A percentile compares a stretch with the other conserved stretches of the same genome.
phyloP scores from a whole-genome alignment of 2,329 filamentous ascomycete species.

The Mycosphaerella sp. region DNA sequence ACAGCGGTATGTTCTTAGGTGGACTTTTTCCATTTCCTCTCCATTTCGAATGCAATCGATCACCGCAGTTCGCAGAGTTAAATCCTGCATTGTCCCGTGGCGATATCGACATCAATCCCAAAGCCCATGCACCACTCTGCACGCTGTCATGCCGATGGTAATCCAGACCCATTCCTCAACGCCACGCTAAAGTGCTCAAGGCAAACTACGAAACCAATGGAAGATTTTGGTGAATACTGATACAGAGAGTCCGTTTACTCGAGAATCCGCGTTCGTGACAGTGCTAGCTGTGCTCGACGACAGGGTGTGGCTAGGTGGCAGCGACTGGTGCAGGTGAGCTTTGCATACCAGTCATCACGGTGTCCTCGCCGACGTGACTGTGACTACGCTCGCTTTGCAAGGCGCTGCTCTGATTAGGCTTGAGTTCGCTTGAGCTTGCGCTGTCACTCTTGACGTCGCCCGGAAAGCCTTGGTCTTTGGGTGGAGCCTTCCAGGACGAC shows the following conservation, averaged over 20 bases:
- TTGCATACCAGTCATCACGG: conserved; percentile 29
- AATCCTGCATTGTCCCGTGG: background rate
- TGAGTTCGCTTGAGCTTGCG: conserved; percentile 49
- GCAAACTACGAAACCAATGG: background rate
- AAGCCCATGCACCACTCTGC: background rate
- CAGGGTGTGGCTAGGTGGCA: background rate
- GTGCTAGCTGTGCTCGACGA: background rate
- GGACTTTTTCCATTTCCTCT: background rate
- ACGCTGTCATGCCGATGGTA: background rate
- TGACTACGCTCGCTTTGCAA: conserved; percentile 54
- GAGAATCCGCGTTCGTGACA: background rate
- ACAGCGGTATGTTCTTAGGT: too few relatives aligned
- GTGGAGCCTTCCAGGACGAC: conserved; percentile 72
- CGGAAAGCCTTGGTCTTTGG: conserved; percentile 48
- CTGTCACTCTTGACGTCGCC: conserved; percentile 55
- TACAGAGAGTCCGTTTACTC: background rate
- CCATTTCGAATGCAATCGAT: background rate
- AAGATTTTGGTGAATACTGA: background rate
- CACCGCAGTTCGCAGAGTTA: background rate
- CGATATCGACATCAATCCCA: background rate
- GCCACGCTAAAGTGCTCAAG: conserved; percentile 13
- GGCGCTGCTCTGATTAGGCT: conserved; percentile 50
- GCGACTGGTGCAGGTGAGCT: conserved; percentile 32
- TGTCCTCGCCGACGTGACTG: conserved; percentile 38
- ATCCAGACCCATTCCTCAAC: conserved; percentile 5